Evolutionary conservation across 2,329 filamentous ascomycete genomes (phyloP), one percentile per base, ranked within the genome.

Genomic region (Colletotrichum horii): DNA sequence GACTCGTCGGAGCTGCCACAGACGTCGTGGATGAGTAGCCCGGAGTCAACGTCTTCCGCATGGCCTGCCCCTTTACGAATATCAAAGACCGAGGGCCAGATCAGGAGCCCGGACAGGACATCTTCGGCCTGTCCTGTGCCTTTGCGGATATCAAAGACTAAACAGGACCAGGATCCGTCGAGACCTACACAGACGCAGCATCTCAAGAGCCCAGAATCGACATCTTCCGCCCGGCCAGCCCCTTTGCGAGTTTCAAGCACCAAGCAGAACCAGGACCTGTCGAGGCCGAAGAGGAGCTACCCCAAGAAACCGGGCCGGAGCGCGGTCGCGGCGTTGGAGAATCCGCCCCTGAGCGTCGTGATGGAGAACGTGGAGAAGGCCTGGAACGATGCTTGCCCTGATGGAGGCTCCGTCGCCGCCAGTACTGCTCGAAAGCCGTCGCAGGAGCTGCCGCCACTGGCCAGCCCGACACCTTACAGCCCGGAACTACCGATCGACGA

Each of bases 401-500:
- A 19, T 52, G n/a, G 24, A 9, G 14, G 55, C 55, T 14, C 19
- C 58, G 30, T 12, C 58, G 58, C 19, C 4, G 58, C n/a, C 19
- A 11, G 28, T 4, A n/a, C 38, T 48, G 19, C 38, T 22, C 19
- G 15, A 34, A 66, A 28, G 24, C 16, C 62, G 62, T 43, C 22
- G n/a, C 34, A 36, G 11, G 36, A 56, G 12, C 9, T 48, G n/a
- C 2, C 34, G 9, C 28, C 11, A 7, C 30, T 36, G 4, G 22
- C 19, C 11, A 16, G 52, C n/a, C 26, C 28, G 58, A 12, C 48
- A 15, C 16, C 19, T 3, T 64, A 22, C 24, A 43, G 16, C 12
- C 34, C 74, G 11, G 65, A 69, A 7, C 16, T 76, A 55, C 34
- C 73, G 22, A 24, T 76, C 43, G 73, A 69, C 8, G 67, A 75